Percentiles rank a stretch among this genome's conserved stretches.
These are phyloP conservation scores for Ceraceosorus guamensis DNA, from an alignment of 1,284 basidiomycete species.

Conservation along the genomic window DNA sequence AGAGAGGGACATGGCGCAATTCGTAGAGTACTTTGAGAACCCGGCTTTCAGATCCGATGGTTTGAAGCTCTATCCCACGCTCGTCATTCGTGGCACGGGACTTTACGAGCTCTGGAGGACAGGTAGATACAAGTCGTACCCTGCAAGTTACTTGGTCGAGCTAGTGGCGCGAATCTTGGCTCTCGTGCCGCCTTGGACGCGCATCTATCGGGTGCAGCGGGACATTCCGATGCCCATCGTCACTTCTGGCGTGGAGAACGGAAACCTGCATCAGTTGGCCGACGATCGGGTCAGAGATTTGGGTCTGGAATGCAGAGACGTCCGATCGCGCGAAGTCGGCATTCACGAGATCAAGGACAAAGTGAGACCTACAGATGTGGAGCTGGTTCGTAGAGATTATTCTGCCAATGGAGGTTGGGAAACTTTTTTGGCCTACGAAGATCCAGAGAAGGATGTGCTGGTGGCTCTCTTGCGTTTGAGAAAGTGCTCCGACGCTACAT, in stretches of 20 bases:
- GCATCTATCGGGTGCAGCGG: constrained; percentile 76
- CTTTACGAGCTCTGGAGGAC: constrained; percentile 95
- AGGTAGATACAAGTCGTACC: constrained; percentile 97
- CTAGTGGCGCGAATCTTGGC: constrained; percentile 93
- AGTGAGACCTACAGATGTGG: constrained; percentile 88
- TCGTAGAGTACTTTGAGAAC: constrained; percentile 97
- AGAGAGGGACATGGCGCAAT: constrained; percentile 95
- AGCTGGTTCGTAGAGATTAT: constrained; percentile 94
- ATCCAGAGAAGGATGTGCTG: constrained; percentile 91
- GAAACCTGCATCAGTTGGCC: constrained; percentile 91
- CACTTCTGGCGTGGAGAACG: constrained; percentile 94
- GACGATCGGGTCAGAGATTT: constrained; percentile 98
- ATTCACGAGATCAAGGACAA: constrained; percentile 98
- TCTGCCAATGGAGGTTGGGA: constrained; percentile 94
- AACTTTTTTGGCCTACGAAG: constrained; percentile 97
- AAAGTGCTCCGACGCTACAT: constrained; percentile 93
- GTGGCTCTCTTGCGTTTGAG: constrained; percentile 85
- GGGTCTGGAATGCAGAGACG: constrained; percentile 93
- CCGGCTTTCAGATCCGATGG: constrained; percentile 95
- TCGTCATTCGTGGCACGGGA: constrained; percentile 96
- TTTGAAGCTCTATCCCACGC: constrained; percentile 94
- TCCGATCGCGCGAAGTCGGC: constrained; percentile 95
- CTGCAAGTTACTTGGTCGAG: constrained; percentile 93
- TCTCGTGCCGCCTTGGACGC: constrained; percentile 95
- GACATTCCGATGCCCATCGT: constrained; percentile 94